phyloP scores from a whole-genome alignment of 2,329 filamentous ascomycete genomes.

The Penicillium sp. region DNA sequence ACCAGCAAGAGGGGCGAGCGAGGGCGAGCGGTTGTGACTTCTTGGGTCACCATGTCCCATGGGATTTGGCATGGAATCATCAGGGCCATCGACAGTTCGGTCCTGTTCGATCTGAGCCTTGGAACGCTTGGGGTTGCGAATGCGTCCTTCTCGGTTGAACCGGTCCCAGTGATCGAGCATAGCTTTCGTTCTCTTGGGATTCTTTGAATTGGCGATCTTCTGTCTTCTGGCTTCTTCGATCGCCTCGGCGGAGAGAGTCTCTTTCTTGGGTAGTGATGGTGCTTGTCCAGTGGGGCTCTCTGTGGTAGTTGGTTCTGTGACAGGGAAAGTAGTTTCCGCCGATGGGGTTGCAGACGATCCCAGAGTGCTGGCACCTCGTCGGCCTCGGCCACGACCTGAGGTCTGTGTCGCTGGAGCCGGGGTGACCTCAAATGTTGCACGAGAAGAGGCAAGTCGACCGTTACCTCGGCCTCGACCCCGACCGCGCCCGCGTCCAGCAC shows the following conservation, averaged over 20 bases:
- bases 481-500: constrained; percentile 28
- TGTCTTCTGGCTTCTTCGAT: constrained; percentile 37
- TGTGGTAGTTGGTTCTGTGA: constrained; percentile 17
- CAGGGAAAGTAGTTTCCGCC: constrained; percentile 15
- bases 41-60: constrained; percentile 5
- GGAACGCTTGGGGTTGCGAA: constrained; percentile 46
- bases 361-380: constrained; percentile 21
- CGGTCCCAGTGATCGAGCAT: constrained; percentile 50
- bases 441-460: constrained; percentile 22
- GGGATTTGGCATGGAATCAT: constrained; percentile 28
- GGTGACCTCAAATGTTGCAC: constrained; percentile 24
- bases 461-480: constrained; percentile 34
- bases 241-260: constrained; percentile 22
- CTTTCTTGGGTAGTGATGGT: constrained; percentile 14
- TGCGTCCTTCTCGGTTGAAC: constrained; percentile 47
- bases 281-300: constrained; percentile 11
- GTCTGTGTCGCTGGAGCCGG: constrained; percentile 17
- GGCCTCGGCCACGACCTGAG: constrained; percentile 25
- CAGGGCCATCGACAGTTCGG: constrained; percentile 31
- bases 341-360: constrained; percentile 8
- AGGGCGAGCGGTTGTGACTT: constrained; percentile 30
- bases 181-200: constrained; percentile 47
- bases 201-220: constrained; percentile 47
- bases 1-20: constrained; percentile 21
- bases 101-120: constrained; percentile 49